Conservation (phyloP, 306 rosid genomes). For the Trifolium fragiferum region DNA sequence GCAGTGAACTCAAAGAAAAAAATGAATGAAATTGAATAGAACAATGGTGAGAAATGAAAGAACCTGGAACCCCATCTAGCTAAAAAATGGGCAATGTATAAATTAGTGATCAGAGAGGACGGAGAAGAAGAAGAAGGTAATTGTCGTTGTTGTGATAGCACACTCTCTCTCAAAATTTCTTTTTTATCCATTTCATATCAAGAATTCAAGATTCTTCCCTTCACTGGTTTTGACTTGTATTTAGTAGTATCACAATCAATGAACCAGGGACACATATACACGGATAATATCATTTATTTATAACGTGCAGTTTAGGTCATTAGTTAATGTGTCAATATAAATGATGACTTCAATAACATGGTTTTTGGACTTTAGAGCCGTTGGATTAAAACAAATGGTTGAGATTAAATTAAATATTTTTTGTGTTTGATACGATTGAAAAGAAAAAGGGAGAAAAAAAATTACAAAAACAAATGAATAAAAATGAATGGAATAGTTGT, state of each 20-base stretch:
- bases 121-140: not conserved
- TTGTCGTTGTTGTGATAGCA: not conserved
- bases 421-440: too few species aligned
- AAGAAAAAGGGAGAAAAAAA: too few species aligned
- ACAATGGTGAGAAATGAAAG: not conserved
- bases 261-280: too few species aligned
- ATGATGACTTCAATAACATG: not conserved
- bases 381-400: too few species aligned
- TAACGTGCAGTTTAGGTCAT: not conserved
- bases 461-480: too few species aligned
- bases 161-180: not conserved
- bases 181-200: not conserved
- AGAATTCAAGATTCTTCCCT: not conserved
- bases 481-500: too few species aligned
- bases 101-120: not conserved
- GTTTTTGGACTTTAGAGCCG: too few species aligned
- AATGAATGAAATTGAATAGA: not conserved
- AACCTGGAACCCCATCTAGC: slow-evolving; percentile 13
- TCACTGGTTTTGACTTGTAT: not conserved
- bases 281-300: too few species aligned
- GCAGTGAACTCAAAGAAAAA: not conserved
- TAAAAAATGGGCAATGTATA: not conserved
- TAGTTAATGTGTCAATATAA: not conserved
- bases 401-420: too few species aligned
- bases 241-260: not conserved